Base-by-base conservation (phyloP, 192 early-diverging fungal genomes). In the Funneliformis geosporum region DNA sequence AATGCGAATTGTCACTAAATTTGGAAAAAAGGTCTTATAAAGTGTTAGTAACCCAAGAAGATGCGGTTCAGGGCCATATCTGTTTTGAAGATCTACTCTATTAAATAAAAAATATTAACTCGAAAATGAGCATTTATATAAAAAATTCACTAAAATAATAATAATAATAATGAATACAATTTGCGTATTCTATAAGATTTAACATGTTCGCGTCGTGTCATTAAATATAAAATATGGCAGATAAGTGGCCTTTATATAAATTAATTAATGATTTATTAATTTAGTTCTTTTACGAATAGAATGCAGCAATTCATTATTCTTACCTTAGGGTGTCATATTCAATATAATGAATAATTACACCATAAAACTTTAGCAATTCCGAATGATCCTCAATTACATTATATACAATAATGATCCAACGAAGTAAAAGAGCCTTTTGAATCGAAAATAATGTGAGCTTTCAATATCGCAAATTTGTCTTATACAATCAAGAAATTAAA, bases 301-400 rank as follows among this genome's bases (percentile, higher is more conserved):
- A n/a, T 25, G 33, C 33, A 0, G 33, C 33, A 33, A 23, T 61
- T 25, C 60, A 8, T 43, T 16, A 33, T 21, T 50, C 60, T 25
- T 80, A 89, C 86, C 88, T 81, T 25, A 85, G 66, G 0, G 79
- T 89, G 16, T 84, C 85, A 68, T 81, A 84, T 8, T 76, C 61
- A 2, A 89, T 71, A 72, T 87, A 89, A 73, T 89, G 87, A 61
- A 91, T 88, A 2, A 84, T 74, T 25, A 89, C 87, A 27, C 84
- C 84, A 68, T 91, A 91, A 10, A 88, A 76, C 12, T 81, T 82
- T 3, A 77, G 69, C 3, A 89, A 68, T 79, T 84, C 79, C 33
- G 82, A 80, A 55, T 78, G 82, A 68, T 83, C 81, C 12, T 87
- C 86, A 50, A 91, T 74, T 11, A 85, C 78, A 55, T 88, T 85